Base-by-base conservation (phyloP, 805 yeast species). In the Wickerhamomyces kurtzmanii region DNA sequence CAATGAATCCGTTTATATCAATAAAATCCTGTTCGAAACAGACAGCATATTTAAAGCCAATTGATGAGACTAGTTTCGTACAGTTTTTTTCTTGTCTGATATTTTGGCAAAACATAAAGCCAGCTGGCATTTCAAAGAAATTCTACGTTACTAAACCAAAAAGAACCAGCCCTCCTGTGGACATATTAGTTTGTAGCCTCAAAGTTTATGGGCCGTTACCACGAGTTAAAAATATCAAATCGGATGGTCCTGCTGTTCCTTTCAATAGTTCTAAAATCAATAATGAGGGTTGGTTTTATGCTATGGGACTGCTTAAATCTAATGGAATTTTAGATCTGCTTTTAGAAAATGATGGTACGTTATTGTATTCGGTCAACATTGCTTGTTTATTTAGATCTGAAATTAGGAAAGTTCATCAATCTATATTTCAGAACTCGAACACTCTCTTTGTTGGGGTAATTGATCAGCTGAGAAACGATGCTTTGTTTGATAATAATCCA, bases 271-370 rank as follows among this genome's bases (percentile, higher is more conserved):
- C 45, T 3, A 12, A 15, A 2, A 42, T 42, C 11, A n/a, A 24
- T 0, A 47, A 54, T 14, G 82, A 73, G 42, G 75, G 75, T 5
- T 81, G 89, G 89, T 78, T 78, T 43, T 65, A 62, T 29, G 71
- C 81, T 1, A 76, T 75, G 77, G 86, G 82, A 0, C 77, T 73
- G 12, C 45, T 81, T 23, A 71, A 70, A 43, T 67, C 79, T 1
- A 63, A 74, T 41, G 91, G 91, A 4, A 44, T 56, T 5, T 52
- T 81, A 18, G 72, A 79, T 37, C 49, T 81, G 26, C 53, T 77
- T 12, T 55, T 70, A 20, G 84, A 77, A 45, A 60, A 61, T 29
- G 86, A 79, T 51, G 84, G 86, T 2, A 57, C 74, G 2, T 41
- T 69, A 10, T 44, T 79, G 3, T 76, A 72, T 47, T 61, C 81